Conservation (phyloP, 2,329 filamentous ascomycete genomes). For the Calonectria crousiana region DNA sequence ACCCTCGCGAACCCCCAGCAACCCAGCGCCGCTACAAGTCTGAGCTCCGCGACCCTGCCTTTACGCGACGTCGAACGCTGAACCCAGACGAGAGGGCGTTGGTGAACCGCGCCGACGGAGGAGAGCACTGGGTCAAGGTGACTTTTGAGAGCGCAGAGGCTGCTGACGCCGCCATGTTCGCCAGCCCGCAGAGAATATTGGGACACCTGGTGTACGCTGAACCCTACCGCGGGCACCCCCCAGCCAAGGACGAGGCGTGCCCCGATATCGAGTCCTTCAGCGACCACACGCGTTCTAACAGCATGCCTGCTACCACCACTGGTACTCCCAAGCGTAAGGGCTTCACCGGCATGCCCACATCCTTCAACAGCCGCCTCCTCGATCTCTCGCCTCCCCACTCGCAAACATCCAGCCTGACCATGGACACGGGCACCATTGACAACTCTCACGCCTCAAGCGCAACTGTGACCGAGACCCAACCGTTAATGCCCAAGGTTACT, state of each 20-base stretch:
- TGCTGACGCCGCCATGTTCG: conserved; percentile 76
- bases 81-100: conserved; percentile 80
- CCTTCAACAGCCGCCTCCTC: conserved; percentile 53
- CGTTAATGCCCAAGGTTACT: conserved; percentile 28
- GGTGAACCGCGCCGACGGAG: conserved; percentile 85
- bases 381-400: conserved; percentile 59
- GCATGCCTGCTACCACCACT: conserved; percentile 48
- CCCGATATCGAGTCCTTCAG: conserved; percentile 60
- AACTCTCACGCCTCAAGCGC: conserved; percentile 58
- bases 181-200: conserved; percentile 78
- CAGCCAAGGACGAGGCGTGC: conserved; percentile 73
- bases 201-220: conserved; percentile 80
- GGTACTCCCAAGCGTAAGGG: conserved; percentile 45
- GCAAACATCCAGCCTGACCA: conserved; percentile 65
- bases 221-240: conserved; percentile 74
- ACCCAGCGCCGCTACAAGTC: conserved; percentile 78
- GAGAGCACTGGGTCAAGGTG: conserved; percentile 92
- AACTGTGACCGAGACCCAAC: conserved; percentile 55
- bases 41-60: conserved; percentile 78
- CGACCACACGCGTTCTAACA: conserved; percentile 50
- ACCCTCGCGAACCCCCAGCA: conserved; percentile 84
- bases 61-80: conserved; percentile 74
- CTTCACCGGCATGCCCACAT: conserved; percentile 49
- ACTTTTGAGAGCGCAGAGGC: conserved; percentile 82
- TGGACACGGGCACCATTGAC: conserved; percentile 68